A percentile compares a stretch with the other conserved stretches of the same genome.
These are phyloP conservation scores for Pythium insidiosum DNA, from an alignment of 352 stramenopile genomes.

Conservation along the genomic window DNA sequence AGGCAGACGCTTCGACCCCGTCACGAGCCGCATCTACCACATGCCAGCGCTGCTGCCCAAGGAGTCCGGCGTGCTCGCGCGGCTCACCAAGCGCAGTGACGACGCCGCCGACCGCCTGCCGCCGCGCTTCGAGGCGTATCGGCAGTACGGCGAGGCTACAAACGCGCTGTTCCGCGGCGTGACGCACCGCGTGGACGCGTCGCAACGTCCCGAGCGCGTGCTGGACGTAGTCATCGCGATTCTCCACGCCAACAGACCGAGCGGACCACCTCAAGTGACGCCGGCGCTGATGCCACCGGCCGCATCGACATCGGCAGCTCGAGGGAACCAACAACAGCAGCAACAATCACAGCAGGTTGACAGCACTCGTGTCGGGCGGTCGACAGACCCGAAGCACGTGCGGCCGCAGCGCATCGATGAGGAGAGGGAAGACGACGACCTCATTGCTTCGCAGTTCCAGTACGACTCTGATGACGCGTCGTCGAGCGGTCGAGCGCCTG, in stretches of 20 bases:
- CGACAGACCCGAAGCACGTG: too few relatives aligned
- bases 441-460: too few relatives aligned
- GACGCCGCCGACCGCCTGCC: constrained; percentile 44
- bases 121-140: constrained; percentile 60
- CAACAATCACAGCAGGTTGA: neutral
- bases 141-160: constrained; percentile 41
- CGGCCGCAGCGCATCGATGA: too few relatives aligned
- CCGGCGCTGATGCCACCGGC: too few relatives aligned
- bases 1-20: constrained; percentile 47
- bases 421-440: too few relatives aligned
- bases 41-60: constrained; percentile 25
- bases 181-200: constrained; percentile 36
- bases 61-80: constrained; percentile 29
- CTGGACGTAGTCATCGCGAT: constrained; percentile 31
- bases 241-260: constrained; percentile 22
- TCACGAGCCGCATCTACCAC: constrained; percentile 61
- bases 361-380: too few relatives aligned
- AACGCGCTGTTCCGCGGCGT: constrained; percentile 35
- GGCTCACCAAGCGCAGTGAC: constrained; percentile 51
- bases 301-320: too few relatives aligned
- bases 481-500: too few relatives aligned
- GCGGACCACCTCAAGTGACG: neutral
- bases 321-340: neutral
- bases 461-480: too few relatives aligned
- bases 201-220: constrained; percentile 19